phyloP scores from a whole-genome alignment of 2,329 filamentous ascomycete genomes.

The Phaeosphaeriaceae sp. region DNA sequence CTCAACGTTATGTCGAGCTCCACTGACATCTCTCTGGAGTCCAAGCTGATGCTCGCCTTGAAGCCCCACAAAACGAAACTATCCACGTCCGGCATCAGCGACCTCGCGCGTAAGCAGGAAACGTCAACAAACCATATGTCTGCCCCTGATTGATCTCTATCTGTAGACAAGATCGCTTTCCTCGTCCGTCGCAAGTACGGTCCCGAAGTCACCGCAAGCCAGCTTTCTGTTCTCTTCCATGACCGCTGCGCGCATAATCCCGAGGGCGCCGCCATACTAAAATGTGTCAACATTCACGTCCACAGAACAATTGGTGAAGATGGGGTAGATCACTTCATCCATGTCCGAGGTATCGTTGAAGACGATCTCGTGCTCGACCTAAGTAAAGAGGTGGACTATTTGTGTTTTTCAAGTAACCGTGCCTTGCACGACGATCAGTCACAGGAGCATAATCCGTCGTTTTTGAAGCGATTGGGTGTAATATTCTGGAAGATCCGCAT shows the following conservation, averaged over 20 bases:
- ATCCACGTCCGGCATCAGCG: neutral
- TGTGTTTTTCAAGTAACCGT: no score
- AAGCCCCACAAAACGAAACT: neutral
- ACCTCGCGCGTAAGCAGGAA: neutral
- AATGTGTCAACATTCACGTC: no score
- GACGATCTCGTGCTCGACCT: neutral
- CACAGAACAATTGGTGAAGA: no score
- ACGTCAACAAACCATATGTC: neutral
- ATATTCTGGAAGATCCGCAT: no score
- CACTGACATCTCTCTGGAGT: neutral
- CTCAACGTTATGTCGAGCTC: neutral
- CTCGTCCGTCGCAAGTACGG: constrained; percentile 9
- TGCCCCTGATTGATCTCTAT: no score
- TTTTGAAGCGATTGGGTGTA: no score
- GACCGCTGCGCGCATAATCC: neutral
- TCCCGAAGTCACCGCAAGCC: neutral
- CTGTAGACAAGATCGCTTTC: constrained; percentile 18
- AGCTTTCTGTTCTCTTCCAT: neutral
- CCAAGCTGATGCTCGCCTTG: neutral
- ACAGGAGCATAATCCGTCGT: no score
- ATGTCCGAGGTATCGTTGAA: neutral
- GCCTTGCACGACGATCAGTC: no score
- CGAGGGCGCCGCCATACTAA: no score
- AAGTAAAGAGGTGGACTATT: no score
- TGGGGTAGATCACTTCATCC: no score